Evolutionary conservation across 2,329 filamentous ascomycete genomes (phyloP), one percentile per base, ranked within the genome.

Genomic region (Colletotrichum tropicale): DNA sequence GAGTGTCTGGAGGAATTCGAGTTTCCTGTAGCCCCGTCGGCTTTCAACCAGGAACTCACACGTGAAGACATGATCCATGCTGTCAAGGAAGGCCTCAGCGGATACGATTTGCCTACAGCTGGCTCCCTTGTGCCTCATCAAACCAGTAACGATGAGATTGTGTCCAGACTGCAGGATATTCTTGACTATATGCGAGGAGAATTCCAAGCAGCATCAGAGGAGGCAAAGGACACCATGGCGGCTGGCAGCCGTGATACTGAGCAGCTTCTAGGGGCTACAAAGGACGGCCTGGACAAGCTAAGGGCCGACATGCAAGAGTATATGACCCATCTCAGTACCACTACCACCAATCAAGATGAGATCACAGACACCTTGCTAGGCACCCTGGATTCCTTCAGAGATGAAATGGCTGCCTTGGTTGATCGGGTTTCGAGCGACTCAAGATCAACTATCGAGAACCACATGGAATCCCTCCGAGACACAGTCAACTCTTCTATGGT

Each of bases 1-100:
- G 95, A 98, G 83, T 98, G 95, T 77, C 87, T 98, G 6, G 95
- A 98, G 78, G 94, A 95, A 78, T 94, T 97, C 78, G 95, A 96
- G 80, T 94, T 94, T 78, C 93, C 93, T 2, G 87, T 92, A 26
- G 90, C 91, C 5, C 88, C 90, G 2, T 89, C 90, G 15, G 89
- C 89, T 32, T 83, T 88, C 26, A 87, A 88, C 9, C 86, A 85
- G 32, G 89, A 91, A n/a, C 82, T 93, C 36, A 91, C 90, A 1
- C 87, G 88, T 52, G 90, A 93, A 30, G 92, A 94, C 76, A 89
- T 94, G 85, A 82, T 93, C 26, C 87, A 92, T 73, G 92, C 92
- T 56, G 90, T 94, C 66, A 91, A 89, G 78, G 88, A 93, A 79
- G 91, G 91, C 10, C 86, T 93, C 4, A 84, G 87, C 67, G 85